phyloP scores from a whole-genome alignment of 371 early-diverging fungal genomes.

The Mucor ambiguus region DNA sequence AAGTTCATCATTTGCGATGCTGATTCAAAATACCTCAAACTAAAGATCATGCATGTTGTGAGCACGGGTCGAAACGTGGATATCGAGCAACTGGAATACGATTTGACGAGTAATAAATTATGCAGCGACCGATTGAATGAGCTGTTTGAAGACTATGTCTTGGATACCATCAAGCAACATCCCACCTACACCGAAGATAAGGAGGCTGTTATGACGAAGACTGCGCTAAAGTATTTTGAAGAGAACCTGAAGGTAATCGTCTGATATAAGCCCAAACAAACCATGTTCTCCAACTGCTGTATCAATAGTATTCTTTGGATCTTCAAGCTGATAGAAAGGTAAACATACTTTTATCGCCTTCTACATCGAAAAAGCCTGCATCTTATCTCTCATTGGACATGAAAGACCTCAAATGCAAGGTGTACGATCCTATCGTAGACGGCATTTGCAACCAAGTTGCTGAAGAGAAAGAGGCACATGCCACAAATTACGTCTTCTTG shows the following conservation, averaged over 20 bases:
- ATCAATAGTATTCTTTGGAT: background rate
- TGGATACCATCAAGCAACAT: background rate
- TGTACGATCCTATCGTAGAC: conserved; percentile 11
- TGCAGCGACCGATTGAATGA: background rate
- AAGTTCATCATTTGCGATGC: conserved; percentile 14
- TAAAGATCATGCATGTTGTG: conserved; percentile 9
- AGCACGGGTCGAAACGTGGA: background rate
- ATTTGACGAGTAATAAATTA: background rate
- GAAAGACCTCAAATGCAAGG: conserved; percentile 7
- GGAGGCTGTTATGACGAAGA: background rate
- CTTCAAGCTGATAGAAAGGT: background rate
- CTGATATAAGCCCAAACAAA: background rate
- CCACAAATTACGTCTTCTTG: background rate
- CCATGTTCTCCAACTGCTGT: background rate
- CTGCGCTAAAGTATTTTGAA: background rate
- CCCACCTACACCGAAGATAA: background rate
- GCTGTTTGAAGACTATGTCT: background rate
- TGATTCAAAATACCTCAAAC: conserved; percentile 1
- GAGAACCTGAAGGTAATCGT: background rate
- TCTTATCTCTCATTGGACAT: conserved; percentile 1
- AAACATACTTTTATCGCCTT: background rate
- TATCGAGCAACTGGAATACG: background rate
- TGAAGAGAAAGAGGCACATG: background rate
- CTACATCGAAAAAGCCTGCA: background rate
- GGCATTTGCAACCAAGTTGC: background rate